phyloP scores from a whole-genome alignment of 1,284 basidiomycete genomes.

The Volvariella surrecta region DNA sequence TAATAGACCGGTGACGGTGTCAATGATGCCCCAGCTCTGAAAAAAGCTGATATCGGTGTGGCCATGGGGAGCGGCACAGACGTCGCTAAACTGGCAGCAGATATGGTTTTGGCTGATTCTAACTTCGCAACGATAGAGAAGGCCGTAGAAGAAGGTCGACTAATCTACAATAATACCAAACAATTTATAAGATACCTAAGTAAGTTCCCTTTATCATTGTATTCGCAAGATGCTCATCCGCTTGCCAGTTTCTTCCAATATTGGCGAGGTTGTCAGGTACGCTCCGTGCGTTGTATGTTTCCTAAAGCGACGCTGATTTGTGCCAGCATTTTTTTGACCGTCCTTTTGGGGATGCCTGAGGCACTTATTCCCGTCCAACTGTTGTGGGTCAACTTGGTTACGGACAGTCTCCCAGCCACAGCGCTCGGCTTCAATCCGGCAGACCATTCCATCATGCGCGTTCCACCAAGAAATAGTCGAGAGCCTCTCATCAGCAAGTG shows the following conservation, averaged over 20 bases:
- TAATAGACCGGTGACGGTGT: slow-evolving; percentile 85
- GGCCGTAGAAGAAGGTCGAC: slow-evolving; percentile 93
- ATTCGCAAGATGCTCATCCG: slow-evolving; percentile 23
- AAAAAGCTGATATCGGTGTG: slow-evolving; percentile 96
- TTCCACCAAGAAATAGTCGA: slow-evolving; percentile 80
- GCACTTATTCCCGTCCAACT: slow-evolving; percentile 97
- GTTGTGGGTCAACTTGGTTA: slow-evolving; percentile 95
- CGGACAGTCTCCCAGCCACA: slow-evolving; percentile 95
- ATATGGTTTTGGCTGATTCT: slow-evolving; percentile 90
- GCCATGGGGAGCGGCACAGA: slow-evolving; percentile 99
- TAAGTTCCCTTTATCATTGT: slow-evolving; percentile 26
- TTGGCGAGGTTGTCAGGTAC: slow-evolving; percentile 91
- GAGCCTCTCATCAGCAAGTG: slow-evolving; percentile 90
- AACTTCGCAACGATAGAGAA: slow-evolving; percentile 91
- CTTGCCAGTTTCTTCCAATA: slow-evolving; percentile 90
- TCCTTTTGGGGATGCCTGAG: slow-evolving; percentile 96
- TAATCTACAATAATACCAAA: slow-evolving; percentile 99
- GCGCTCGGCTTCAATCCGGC: slow-evolving; percentile 97
- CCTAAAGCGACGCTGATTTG: slow-evolving; percentile 3
- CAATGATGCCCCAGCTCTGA: slow-evolving; percentile 94
- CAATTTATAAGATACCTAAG: slow-evolving; percentile 93
- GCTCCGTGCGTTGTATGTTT: too few relatives aligned
- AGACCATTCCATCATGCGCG: slow-evolving; percentile 93
- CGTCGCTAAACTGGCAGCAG: slow-evolving; percentile 95
- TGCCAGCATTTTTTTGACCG: slow-evolving; percentile 88